Percentiles rank a stretch among this genome's conserved stretches.
phyloP scores from a whole-genome alignment of 1,284 basidiomycete species.

The Chalciporus sp. region DNA sequence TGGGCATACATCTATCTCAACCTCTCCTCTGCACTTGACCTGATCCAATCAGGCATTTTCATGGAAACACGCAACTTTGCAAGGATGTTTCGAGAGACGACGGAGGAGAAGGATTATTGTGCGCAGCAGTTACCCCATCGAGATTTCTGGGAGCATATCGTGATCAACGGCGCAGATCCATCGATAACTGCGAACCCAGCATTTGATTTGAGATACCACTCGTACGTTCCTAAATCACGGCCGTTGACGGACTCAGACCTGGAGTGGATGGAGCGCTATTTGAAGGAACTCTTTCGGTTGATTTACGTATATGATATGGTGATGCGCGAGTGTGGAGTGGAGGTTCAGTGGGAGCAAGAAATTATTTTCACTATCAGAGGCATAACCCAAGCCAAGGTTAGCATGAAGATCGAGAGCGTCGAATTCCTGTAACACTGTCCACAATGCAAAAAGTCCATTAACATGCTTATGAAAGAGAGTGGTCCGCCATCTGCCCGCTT shows the following conservation, averaged over 20 bases:
- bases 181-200: background rate
- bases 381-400: background rate
- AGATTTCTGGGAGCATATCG: background rate
- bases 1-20: background rate
- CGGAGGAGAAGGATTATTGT: background rate
- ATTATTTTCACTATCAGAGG: background rate
- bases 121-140: background rate
- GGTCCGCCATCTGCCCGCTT: too few species aligned
- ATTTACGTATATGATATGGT: background rate
- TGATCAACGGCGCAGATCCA: background rate
- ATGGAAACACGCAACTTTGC: background rate
- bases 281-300: background rate
- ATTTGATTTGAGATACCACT: background rate
- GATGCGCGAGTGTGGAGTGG: background rate
- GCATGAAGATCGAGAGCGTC: background rate
- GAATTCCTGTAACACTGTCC: background rate
- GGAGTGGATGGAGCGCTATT: background rate
- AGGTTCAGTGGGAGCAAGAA: background rate
- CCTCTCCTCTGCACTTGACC: background rate
- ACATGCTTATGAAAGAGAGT: too few species aligned
- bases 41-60: background rate
- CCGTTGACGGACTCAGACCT: background rate
- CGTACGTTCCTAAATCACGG: background rate
- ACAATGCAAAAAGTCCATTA: too few species aligned
- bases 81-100: background rate